These are phyloP conservation scores for Leccinum sublutescens DNA, from an alignment of 768 basidiomycete genomes.

Conservation along the genomic window DNA sequence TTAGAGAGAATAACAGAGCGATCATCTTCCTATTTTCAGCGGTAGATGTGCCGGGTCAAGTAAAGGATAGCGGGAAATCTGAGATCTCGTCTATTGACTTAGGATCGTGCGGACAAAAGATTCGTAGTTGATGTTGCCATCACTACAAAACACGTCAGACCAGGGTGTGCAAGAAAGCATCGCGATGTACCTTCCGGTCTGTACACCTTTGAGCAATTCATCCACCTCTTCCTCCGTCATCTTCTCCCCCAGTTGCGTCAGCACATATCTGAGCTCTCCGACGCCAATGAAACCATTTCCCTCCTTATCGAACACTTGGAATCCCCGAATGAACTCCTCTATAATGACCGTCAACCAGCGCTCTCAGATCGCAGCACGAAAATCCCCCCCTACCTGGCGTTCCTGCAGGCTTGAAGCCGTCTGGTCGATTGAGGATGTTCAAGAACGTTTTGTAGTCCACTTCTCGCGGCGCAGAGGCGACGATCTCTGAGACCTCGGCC, in stretches of 20 bases:
- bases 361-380: not conserved
- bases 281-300: constrained; percentile 71
- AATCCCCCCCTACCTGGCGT: constrained; percentile 67
- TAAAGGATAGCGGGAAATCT: not conserved
- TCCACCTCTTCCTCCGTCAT: constrained; percentile 98
- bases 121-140: constrained; percentile 97
- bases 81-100: constrained; percentile 56
- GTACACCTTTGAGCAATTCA: constrained; percentile 94
- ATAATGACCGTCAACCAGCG: constrained; percentile 6
- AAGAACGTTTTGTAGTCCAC: constrained; percentile 95
- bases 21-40: not conserved
- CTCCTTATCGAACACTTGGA: constrained; percentile 95
- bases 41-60: not conserved
- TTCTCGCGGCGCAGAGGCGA: constrained; percentile 68
- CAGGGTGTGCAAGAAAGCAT: not conserved
- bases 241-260: constrained; percentile 97
- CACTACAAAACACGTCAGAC: constrained; percentile 45
- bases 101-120: constrained; percentile 94
- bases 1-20: not conserved
- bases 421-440: constrained; percentile 87
- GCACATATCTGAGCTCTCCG: constrained; percentile 71
- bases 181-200: constrained; percentile 79
- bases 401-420: constrained; percentile 96
- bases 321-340: constrained; percentile 99
- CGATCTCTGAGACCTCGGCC: constrained; percentile 88